phyloP scores from a whole-genome alignment of 2,329 filamentous ascomycete species.

The Annulohypoxylon truncatum region DNA sequence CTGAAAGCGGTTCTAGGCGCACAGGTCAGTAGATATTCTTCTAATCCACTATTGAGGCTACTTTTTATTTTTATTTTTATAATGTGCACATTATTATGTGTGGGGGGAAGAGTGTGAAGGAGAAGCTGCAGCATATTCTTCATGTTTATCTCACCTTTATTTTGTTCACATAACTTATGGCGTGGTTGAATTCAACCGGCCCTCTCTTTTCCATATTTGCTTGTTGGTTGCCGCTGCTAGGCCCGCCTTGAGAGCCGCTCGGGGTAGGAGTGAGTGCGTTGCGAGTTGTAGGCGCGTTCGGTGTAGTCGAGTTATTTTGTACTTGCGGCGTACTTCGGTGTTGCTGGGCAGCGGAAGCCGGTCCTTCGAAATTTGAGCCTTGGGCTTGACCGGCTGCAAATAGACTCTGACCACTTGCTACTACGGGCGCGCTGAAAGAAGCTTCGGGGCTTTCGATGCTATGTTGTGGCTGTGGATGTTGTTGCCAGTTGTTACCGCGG shows the following conservation, averaged over 20 bases:
- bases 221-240: conserved; percentile 72
- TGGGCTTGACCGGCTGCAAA: conserved; percentile 58
- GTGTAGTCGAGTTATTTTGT: conserved; percentile 52
- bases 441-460: conserved; percentile 72
- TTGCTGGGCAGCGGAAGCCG: conserved; percentile 44
- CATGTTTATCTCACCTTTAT: conserved; percentile 79
- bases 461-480: conserved; percentile 65
- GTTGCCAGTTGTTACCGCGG: conserved; percentile 66
- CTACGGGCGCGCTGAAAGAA: conserved; percentile 69
- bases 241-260: conserved; percentile 63
- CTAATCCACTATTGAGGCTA: neutral
- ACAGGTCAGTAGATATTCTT: conserved; percentile 21
- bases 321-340: conserved; percentile 50
- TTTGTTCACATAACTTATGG: conserved; percentile 99
- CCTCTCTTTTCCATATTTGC: conserved; percentile 83
- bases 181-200: conserved; percentile 98
- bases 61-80: neutral
- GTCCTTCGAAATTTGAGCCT: conserved; percentile 49
- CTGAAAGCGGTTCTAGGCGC: conserved; percentile 87
- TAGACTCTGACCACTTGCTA: conserved; percentile 61
- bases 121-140: neutral
- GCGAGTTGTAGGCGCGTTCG: conserved; percentile 60
- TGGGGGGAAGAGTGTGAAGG: conserved; percentile 2
- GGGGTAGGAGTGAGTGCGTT: conserved; percentile 72
- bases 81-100: conserved; percentile 21